Base-by-base conservation (phyloP, 805 yeast species). In the Lipomyces anomalus region DNA sequence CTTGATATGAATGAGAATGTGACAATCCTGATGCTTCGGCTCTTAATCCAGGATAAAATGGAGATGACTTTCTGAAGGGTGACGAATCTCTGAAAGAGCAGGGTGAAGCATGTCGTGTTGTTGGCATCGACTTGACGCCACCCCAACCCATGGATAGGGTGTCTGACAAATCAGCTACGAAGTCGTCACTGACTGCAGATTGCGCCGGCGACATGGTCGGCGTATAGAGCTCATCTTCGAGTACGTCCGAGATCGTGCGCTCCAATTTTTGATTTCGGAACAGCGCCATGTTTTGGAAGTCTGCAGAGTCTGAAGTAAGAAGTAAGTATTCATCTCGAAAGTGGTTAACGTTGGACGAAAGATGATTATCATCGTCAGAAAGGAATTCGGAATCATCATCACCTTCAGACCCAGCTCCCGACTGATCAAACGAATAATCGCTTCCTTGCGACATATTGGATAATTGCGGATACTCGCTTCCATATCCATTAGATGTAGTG, bases 171-270 rank as follows among this genome's bases (percentile, higher is more conserved):
- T 47, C 52, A 22, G 32, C 29, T 22, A 48, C 43, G 33, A 46
- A 44, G 32, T 50, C 55, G 37, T 50, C 55, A 17, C 47, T 40
- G 9, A 50, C 30, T 7, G 50, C 42, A 11, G 55, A 48, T 17
- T 38, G 55, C 18, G 42, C 55, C 3, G 55, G 55, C 1, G 55
- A 50, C 53, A 50, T 48, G 36, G 35, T 44, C 1, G 55, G 55
- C 2, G 55, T 38, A 52, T 76, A 76, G 24, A 78, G 63, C 48
- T 78, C 83, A 44, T 78, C 82, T 50, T 78, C 82, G 71, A 76
- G 70, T 18, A 76, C 73, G 50, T 77, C 82, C 16, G 78, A 74
- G 43, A 76, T 60, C 18, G 81, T 68, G 55, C 78, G 72, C 59
- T 75, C 73, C 34, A 74, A 64, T 13, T 66, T 62, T 22, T 80